Conservation (phyloP, 495 filamentous ascomycete genomes). For the Pseudomonodictys pantanalensis region DNA sequence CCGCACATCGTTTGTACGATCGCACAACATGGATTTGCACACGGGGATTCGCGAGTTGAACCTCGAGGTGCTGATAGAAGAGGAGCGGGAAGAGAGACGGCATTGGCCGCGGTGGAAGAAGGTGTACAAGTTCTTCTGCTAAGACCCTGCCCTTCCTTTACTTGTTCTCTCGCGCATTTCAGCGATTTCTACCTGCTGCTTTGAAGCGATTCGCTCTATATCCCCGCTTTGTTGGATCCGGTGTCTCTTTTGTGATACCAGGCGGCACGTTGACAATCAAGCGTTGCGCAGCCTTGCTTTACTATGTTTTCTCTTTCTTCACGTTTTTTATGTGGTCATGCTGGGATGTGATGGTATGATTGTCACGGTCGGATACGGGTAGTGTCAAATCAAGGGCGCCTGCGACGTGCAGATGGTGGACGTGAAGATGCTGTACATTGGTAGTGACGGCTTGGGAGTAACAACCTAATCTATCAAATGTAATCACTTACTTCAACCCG, state of each 20-base stretch:
- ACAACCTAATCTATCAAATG: too few species aligned
- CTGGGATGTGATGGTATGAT: too few species aligned
- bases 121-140: conserved; percentile 52
- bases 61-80: conserved; percentile 65
- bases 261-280: conserved; percentile 6
- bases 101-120: conserved; percentile 86
- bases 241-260: conserved; percentile 13
- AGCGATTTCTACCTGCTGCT: not conserved
- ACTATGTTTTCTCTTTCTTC: not conserved
- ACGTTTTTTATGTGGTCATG: too few species aligned
- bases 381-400: too few species aligned
- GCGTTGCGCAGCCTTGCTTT: conserved; percentile 7
- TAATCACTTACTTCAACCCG: too few species aligned
- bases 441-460: too few species aligned
- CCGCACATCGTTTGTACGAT: conserved; percentile 62
- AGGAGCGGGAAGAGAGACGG: conserved; percentile 70
- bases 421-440: too few species aligned
- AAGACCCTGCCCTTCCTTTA: not conserved
- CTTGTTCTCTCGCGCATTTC: not conserved
- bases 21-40: conserved; percentile 74
- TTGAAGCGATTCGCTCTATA: not conserved
- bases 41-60: conserved; percentile 90
- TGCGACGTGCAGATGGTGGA: too few species aligned
- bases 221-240: not conserved
- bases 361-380: too few species aligned